phyloP scores from a whole-genome alignment of 1,284 basidiomycete genomes.

The Boletus sp. region DNA sequence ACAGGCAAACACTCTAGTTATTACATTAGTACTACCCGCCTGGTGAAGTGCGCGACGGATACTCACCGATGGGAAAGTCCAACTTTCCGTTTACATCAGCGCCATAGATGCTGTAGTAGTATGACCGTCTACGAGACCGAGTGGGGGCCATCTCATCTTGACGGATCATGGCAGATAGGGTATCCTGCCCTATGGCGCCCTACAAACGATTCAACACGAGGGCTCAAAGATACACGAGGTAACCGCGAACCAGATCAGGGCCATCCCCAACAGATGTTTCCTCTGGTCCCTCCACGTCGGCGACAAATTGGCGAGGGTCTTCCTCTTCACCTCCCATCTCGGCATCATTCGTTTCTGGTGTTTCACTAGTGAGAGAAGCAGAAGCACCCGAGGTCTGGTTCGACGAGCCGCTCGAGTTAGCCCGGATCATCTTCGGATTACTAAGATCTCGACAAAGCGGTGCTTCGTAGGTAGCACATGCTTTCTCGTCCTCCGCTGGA shows the following conservation, averaged over 20 bases:
- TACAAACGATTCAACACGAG: constrained; percentile 26
- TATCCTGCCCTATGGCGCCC: constrained; percentile 64
- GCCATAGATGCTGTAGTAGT: constrained; percentile 41
- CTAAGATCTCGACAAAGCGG: constrained; percentile 49
- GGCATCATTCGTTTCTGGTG: constrained; percentile 7
- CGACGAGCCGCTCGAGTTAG: constrained; percentile 17
- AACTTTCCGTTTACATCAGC: constrained; percentile 43
- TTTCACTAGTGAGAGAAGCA: constrained; percentile 9
- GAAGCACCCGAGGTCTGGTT: constrained; percentile 12
- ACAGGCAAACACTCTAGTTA: constrained; percentile 51
- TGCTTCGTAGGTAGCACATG: constrained; percentile 42
- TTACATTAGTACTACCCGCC: constrained; percentile 3
- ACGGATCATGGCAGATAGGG: constrained; percentile 62
- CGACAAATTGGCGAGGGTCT: constrained; percentile 21
- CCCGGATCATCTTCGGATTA: constrained; percentile 29
- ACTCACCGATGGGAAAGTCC: constrained; percentile 52
- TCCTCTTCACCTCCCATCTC: constrained; percentile 21
- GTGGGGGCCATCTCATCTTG: constrained; percentile 63
- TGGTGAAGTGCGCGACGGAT: neutral
- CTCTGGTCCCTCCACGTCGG: constrained; percentile 26
- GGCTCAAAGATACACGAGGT: constrained; percentile 1
- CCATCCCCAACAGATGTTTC: constrained; percentile 14
- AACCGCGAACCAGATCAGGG: constrained; percentile 33
- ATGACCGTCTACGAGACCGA: constrained; percentile 50
- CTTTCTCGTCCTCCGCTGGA: constrained; percentile 42